Evolutionary conservation across 1,284 basidiomycete genomes (phyloP), one percentile per base, ranked within the genome.

Genomic region (Austroboletus novae-zelandiae): DNA sequence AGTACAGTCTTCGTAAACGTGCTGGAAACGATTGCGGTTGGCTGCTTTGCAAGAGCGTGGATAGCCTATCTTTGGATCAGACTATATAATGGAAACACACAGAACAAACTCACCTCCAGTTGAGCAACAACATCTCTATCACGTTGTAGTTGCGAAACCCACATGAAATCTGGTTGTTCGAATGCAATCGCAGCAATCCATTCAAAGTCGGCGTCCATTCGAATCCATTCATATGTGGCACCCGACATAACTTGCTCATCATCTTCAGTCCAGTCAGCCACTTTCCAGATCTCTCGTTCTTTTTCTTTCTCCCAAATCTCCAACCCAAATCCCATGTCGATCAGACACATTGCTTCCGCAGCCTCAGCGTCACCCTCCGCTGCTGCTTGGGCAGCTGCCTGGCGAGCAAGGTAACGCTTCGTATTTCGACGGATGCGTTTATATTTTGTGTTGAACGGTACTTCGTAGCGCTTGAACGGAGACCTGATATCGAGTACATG

Each of bases 361-460:
- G 91, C 93, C 64, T 97, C 92, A 0, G 83, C 80, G 55, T 94
- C 91, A 42, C 91, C 91, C 59, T 93, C 91, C 1, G 93, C 94
- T 4, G 93, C 94, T 0, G 93, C 90, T 54, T 93, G 92, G 6
- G 94, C 94, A 4, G 93, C 93, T 1, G 91, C 89, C 69, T 97
- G 94, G 31, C 95, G 83, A 9, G 95, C 94, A 43, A 97, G 81
- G 61, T 97, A 97, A 17, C 94, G 89, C 68, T 96, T 96, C 18
- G 93, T 97, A 61, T 95, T 94, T 32, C 96, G 80, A 45, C 95
- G 81, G 15, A 98, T 91, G 55, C 97, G 92, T 71, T 98, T 99
- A 73, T 98, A 98, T 71, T 98, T 99, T n/a, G 96, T 98, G 69
- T 99, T 99, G 79, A 98, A 99, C 1, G 97, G 95, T 0, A 99